Conservation (phyloP, 768 basidiomycete genomes). For the Omphalotus guepiniiformis region DNA sequence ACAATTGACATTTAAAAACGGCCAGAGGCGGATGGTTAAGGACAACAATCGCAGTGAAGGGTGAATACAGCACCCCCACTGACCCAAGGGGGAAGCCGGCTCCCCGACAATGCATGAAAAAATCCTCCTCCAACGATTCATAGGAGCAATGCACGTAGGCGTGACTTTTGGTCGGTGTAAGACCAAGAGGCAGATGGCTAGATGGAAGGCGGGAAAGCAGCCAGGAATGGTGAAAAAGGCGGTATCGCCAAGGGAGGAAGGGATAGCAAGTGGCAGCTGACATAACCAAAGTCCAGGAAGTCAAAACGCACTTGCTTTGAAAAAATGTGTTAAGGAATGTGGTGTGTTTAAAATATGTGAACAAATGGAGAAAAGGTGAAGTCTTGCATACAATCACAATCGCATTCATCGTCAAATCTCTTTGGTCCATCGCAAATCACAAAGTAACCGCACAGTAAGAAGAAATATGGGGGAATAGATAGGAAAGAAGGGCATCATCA, state of each 20-base stretch:
- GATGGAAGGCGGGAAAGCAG: not conserved
- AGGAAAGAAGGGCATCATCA: not conserved
- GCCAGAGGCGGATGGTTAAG: no score
- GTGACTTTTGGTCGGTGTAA: not conserved
- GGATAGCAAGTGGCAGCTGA: not conserved
- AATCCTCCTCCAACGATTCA: not conserved
- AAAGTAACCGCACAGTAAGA: slow-evolving; percentile 4
- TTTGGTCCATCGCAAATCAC: slow-evolving; percentile 6
- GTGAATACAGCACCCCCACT: not conserved
- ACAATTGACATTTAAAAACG: no score
- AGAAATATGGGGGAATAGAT: no score
- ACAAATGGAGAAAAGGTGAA: not conserved
- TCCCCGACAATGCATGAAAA: slow-evolving; percentile 5
- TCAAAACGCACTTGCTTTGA: not conserved
- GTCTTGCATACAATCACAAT: not conserved
- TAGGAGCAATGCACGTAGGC: not conserved
- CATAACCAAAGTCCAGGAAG: not conserved
- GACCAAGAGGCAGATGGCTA: not conserved
- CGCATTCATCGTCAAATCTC: not conserved
- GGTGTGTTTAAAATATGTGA: slow-evolving; percentile 1
- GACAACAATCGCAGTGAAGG: not conserved
- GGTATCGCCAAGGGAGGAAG: not conserved
- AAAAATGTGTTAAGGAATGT: slow-evolving; percentile 2
- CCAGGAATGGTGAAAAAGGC: not conserved
- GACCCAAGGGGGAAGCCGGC: not conserved